These are phyloP conservation scores for Escallonia herrerae DNA, from an alignment of 129 eudicot species.

Conservation along the genomic window DNA sequence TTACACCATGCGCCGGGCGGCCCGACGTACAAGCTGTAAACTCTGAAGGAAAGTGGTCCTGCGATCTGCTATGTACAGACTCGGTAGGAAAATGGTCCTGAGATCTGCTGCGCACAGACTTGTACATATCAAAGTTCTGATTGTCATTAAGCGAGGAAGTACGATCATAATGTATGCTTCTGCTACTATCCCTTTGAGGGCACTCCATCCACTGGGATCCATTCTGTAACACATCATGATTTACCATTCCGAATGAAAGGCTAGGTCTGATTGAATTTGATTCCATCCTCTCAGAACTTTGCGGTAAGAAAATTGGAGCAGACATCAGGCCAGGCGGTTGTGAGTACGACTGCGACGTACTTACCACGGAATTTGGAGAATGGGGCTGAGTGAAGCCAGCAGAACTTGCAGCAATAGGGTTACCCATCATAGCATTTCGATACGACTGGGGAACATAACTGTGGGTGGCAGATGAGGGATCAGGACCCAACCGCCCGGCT, in stretches of 20 bases:
- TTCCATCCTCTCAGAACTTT: constrained; percentile 48
- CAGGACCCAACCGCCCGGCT: constrained; percentile 80
- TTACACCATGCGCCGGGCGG: constrained; percentile 39
- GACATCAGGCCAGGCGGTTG: constrained; percentile 31
- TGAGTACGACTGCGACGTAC: constrained; percentile 40
- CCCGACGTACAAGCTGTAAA: constrained; percentile 39
- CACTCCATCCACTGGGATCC: constrained; percentile 55
- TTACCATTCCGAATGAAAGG: constrained; percentile 59
- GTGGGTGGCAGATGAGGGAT: constrained; percentile 41
- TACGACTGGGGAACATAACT: constrained; percentile 66
- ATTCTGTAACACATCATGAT: constrained; percentile 35
- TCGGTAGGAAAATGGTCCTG: constrained; percentile 31
- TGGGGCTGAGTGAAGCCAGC: constrained; percentile 39
- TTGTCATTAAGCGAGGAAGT: constrained; percentile 25
- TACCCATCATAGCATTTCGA: constrained; percentile 78
- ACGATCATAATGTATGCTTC: constrained; percentile 22
- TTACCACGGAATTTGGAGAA: constrained; percentile 6
- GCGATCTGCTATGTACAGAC: constrained; percentile 25
- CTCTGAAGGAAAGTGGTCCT: constrained; percentile 24
- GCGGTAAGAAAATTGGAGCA: constrained; percentile 34
- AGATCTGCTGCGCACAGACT: constrained; percentile 19
- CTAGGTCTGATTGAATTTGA: constrained; percentile 31
- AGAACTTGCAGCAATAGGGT: constrained; percentile 35
- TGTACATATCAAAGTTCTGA: constrained; percentile 31
- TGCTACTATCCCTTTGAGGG: constrained; percentile 27